phyloP scores from a whole-genome alignment of 169 alveolate species.

The Eimeria necatrix region DNA sequence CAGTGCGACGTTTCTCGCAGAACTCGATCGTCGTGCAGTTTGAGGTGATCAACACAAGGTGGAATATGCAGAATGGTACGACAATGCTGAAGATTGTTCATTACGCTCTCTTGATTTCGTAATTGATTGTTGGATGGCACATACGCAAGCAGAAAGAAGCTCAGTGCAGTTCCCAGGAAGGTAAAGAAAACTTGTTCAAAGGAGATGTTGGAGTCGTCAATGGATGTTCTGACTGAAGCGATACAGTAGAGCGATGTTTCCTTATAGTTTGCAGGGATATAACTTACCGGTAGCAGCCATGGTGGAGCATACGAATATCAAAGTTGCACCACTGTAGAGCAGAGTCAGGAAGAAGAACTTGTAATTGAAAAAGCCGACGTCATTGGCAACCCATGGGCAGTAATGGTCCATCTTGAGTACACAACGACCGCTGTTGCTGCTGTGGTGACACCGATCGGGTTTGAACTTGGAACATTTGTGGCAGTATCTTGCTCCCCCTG shows the following conservation, averaged over 20 bases:
- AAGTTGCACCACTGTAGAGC: slow-evolving; percentile 72
- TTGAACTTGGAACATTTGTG: slow-evolving; percentile 76
- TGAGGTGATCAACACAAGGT: slow-evolving; percentile 80
- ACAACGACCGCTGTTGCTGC: slow-evolving; percentile 78
- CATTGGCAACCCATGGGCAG: slow-evolving; percentile 82
- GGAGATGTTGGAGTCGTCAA: slow-evolving; percentile 75
- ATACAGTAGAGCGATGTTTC: slow-evolving; percentile 9
- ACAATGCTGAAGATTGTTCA: slow-evolving; percentile 76
- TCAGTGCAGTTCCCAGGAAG: slow-evolving; percentile 80
- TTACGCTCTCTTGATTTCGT: slow-evolving; percentile 54
- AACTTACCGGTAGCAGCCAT: slow-evolving; percentile 72
- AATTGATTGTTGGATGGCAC: background rate
- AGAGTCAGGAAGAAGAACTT: slow-evolving; percentile 86
- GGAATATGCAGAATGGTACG: slow-evolving; percentile 84
- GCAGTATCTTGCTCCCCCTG: slow-evolving; percentile 80
- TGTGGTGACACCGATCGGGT: slow-evolving; percentile 81
- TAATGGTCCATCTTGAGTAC: slow-evolving; percentile 80
- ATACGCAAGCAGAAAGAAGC: slow-evolving; percentile 71
- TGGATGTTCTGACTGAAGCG: slow-evolving; percentile 74
- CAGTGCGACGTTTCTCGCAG: slow-evolving; percentile 85
- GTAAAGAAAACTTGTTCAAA: slow-evolving; percentile 79
- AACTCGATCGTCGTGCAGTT: slow-evolving; percentile 85
- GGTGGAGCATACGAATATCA: slow-evolving; percentile 47
- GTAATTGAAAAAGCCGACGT: slow-evolving; percentile 78
- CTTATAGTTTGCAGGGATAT: background rate